Percentiles rank a stretch among this genome's conserved stretches.
phyloP scores from a whole-genome alignment of 2,329 filamentous ascomycete species.

The Myriosclerotinia curreyana region DNA sequence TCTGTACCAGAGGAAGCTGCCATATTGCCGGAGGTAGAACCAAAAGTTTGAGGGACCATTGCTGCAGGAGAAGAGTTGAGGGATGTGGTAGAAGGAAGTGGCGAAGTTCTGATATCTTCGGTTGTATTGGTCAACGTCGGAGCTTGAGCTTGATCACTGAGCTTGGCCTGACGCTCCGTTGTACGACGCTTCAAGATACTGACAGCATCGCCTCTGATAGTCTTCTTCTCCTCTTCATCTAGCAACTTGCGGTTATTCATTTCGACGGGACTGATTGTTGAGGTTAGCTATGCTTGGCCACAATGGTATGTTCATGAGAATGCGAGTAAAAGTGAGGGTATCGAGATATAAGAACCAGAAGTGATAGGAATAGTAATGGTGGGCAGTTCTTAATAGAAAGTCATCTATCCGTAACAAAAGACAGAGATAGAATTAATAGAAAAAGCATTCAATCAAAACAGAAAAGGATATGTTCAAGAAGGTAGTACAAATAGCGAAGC shows the following conservation, averaged over 20 bases:
- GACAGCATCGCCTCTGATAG: conserved; percentile 6
- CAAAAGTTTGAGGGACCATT: not conserved
- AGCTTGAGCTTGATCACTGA: not conserved
- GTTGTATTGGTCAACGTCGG: conserved; percentile 4
- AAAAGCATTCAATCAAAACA: not conserved
- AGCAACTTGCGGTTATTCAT: conserved; percentile 6
- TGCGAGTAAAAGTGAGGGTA: not conserved
- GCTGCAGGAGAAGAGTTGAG: not conserved
- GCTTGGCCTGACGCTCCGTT: conserved; percentile 8
- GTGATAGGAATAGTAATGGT: not conserved
- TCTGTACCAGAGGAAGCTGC: no score
- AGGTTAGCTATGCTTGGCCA: conserved; percentile 3
- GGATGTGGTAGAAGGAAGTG: not conserved
- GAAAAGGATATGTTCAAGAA: not conserved
- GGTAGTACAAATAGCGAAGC: not conserved
- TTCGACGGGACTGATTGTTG: not conserved
- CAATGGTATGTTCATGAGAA: not conserved
- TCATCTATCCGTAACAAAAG: not conserved
- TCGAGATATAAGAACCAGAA: not conserved
- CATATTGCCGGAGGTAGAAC: not conserved
- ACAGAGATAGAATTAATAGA: not conserved
- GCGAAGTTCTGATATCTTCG: not conserved
- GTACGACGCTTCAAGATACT: conserved; percentile 13
- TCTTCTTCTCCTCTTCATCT: conserved; percentile 17
- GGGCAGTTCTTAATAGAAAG: not conserved